These are phyloP conservation scores for Moniliophthora roreri DNA, from an alignment of 1,284 basidiomycete species.

Conservation along the genomic window DNA sequence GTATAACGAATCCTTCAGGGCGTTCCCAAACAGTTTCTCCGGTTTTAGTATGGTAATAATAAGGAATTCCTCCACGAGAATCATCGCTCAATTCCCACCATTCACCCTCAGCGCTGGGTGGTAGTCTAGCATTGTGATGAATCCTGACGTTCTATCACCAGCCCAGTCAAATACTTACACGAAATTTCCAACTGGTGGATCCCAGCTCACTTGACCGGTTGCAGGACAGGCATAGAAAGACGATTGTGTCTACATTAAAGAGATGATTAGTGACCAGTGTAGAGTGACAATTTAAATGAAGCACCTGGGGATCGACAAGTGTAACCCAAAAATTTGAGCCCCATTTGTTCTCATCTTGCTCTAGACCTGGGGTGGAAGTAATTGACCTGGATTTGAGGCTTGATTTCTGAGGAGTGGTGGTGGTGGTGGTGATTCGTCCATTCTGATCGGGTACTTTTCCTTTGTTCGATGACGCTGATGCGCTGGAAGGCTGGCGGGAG, in stretches of 20 bases:
- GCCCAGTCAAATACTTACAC: slow-evolving; percentile 53
- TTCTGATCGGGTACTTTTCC: slow-evolving; percentile 20
- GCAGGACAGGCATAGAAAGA: slow-evolving; percentile 93
- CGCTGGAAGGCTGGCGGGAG: slow-evolving; percentile 23
- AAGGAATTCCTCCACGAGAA: slow-evolving; percentile 74
- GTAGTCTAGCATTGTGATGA: slow-evolving; percentile 52
- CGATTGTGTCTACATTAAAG: slow-evolving; percentile 58
- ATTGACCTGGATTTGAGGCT: slow-evolving; percentile 23
- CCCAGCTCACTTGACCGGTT: slow-evolving; percentile 91
- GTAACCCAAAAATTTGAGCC: slow-evolving; percentile 89
- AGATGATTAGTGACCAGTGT: slow-evolving; percentile 8
- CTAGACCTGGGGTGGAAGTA: slow-evolving; percentile 27
- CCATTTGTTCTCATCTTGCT: slow-evolving; percentile 55
- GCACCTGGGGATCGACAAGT: slow-evolving; percentile 76
- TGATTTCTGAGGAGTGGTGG: slow-evolving; percentile 20
- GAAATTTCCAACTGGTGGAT: slow-evolving; percentile 86
- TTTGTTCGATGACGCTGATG: slow-evolving; percentile 22
- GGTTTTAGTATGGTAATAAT: slow-evolving; percentile 91
- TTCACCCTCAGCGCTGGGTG: slow-evolving; percentile 82
- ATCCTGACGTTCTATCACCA: slow-evolving; percentile 12
- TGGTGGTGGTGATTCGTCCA: not conserved
- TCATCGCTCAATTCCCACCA: slow-evolving; percentile 90
- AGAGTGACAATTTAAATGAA: slow-evolving; percentile 20
- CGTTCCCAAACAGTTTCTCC: slow-evolving; percentile 89
- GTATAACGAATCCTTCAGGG: slow-evolving; percentile 86